Evolutionary conservation across 352 stramenopile genomes (phyloP), one percentile per base, ranked within the genome.

Genomic region (Phytophthora tentaculata): DNA sequence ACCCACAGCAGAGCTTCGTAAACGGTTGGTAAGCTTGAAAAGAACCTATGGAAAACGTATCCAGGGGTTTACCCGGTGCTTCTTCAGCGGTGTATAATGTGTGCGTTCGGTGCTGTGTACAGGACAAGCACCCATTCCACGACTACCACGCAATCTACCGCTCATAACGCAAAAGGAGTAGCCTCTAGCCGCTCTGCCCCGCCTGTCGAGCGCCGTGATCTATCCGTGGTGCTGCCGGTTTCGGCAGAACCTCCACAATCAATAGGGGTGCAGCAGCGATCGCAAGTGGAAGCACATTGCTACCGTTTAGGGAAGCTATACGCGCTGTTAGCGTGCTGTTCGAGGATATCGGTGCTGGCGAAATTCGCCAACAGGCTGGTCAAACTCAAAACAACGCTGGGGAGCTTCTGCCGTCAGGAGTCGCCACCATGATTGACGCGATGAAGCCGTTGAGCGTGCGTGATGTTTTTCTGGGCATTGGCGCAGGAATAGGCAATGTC

Each of bases 401-500:
- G 2, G 51, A 56, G 2, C 0, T 68, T 5, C 61, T 62, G 28
- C 26, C 20, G 28, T 5, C 5, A 9, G 28, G 28, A 32, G 5
- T 32, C 5, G 28, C 28, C 9, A 32, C 28, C 5, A 50, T 61
- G 39, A 9, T 68, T 29, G 14, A 12, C 10, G 41, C 43, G 5
- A 12, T 68, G 12, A 28, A 17, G 2, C 24, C 32, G 12, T 13
- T 68, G 12, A 5, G 23, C 4, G 22, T 43, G 12, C 0, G 5
- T 8, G 54, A 60, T 16, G 41, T 64, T 1, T 59, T 69, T 24
- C 26, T 69, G 1, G 53, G 60, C 20, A 14, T 64, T 3, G 62
- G 29, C 13, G 62, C 62, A 4, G 53, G 54, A 1, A 50, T 69
- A 1, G 62, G 62, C 4, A 69, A 64, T 32, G 32, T 67, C 6